Evolutionary conservation across 441 rosid genomes (phyloP).

Genomic region (Macaranga tanarius): DNA sequence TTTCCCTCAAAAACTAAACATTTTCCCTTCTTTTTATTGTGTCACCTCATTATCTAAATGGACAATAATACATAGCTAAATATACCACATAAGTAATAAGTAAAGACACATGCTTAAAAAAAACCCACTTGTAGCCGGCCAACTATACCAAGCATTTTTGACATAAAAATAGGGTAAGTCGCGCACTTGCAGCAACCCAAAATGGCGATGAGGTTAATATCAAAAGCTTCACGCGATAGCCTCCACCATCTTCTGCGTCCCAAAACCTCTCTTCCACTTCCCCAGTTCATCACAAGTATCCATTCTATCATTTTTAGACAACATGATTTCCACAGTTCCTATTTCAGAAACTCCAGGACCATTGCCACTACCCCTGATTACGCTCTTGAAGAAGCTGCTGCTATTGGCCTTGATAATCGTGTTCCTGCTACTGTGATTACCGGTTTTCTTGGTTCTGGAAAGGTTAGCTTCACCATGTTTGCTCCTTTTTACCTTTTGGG

Average conservation of each 20-base stretch:
- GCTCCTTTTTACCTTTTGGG: not conserved
- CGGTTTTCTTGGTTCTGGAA: conserved; percentile 78
- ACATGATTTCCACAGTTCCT: not conserved
- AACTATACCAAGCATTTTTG: too few relatives aligned
- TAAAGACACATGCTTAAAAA: too few relatives aligned
- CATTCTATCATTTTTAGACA: too few relatives aligned
- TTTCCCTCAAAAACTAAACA: too few relatives aligned
- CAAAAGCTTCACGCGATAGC: conserved; percentile 22
- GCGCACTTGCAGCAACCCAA: not conserved
- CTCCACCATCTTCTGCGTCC: conserved; percentile 27
- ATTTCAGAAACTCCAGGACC: conserved; percentile 19
- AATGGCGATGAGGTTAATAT: conserved; percentile 32
- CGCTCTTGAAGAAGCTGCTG: conserved; percentile 15
- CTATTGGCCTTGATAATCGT: conserved; percentile 36
- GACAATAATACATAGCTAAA: too few relatives aligned
- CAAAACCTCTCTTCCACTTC: not conserved
- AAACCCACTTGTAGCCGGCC: too few relatives aligned
- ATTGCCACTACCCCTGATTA: conserved; percentile 24
- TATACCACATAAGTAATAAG: too few relatives aligned
- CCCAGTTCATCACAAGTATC: conserved; percentile 9
- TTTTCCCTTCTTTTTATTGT: too few relatives aligned
- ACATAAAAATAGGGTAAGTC: too few relatives aligned
- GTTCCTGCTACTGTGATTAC: conserved; percentile 69
- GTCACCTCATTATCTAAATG: too few relatives aligned
- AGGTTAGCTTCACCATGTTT: conserved; percentile 30